Evolutionary conservation across 768 basidiomycete species (phyloP), one percentile per base, ranked within the genome.

Genomic region (Pleurotus cornucopiae): DNA sequence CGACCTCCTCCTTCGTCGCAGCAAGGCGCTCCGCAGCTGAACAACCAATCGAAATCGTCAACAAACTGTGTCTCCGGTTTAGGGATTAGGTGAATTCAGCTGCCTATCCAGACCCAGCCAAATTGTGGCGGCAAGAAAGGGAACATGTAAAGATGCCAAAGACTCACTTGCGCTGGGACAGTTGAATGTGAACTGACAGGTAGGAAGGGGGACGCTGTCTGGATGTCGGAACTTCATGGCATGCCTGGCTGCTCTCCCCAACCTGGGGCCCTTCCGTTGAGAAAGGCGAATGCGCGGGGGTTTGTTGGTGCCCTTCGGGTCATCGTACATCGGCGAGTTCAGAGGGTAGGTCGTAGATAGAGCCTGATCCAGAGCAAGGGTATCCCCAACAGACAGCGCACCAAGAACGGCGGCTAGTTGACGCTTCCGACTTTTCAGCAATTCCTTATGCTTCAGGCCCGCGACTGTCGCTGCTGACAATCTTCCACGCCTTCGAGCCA

Each of bases 351-450:
- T 77, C 55, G 76, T 79, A 39, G 84, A 84, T 45, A 93, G 72
- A 23, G 90, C 91, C 67, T 87, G 86, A 65, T 93, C 90, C 25
- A 92, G 73, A 37, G 88, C 88, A 43, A 91, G 75, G 12, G 84
- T 81, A 68, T 90, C 85, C 14, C 82, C 82, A 61, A 80, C 77
- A 6, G 86, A 81, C 54, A 87, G 67, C 21, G 84, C 82, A 16
- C 85, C 86, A 47, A 91, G 76, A 20, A 89, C 84, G 2, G 83
- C 79, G 12, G 82, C 83, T 43, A 93, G 73, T 70, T 90, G 88
- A 51, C 84, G 77, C 66, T 86, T 88, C 60, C 88, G 74, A 55
- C 71, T 76, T 68, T 78, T 85, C 61, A 91, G 74, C 66, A 86
- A 72, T 59, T 90, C 87, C 68, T 92, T 92, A 64, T 86, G 83